Conservation (phyloP, 768 basidiomycete genomes). For the Termitomyces sp. region DNA sequence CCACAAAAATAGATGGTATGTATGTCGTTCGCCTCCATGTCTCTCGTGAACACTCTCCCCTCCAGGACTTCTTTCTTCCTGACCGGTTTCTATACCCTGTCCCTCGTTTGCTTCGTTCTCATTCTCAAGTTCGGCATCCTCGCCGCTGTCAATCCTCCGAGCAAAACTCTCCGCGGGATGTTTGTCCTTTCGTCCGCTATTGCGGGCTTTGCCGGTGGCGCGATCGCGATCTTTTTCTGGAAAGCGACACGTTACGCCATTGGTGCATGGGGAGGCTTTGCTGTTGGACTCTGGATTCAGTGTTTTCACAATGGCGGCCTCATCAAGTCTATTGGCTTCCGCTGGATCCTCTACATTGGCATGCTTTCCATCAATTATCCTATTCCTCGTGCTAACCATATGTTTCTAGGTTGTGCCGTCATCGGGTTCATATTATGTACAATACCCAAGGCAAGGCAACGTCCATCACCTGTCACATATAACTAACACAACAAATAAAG, state of each 20-base stretch:
- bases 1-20: conserved; percentile 92
- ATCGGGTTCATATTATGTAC: conserved; percentile 81
- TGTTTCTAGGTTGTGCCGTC: conserved; percentile 56
- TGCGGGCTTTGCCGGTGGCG: conserved; percentile 82
- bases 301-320: conserved; percentile 80
- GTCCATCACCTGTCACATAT: conserved; percentile 1
- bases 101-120: conserved; percentile 82
- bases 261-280: conserved; percentile 84
- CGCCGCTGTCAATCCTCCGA: conserved; percentile 79
- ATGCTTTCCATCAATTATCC: conserved; percentile 16
- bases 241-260: conserved; percentile 81
- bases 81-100: conserved; percentile 84
- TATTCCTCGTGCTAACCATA: conserved; percentile 15
- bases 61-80: conserved; percentile 89
- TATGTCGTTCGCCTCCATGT: conserved; percentile 14
- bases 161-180: conserved; percentile 74
- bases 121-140: conserved; percentile 87
- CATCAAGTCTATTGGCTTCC: conserved; percentile 67
- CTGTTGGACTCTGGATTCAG: conserved; percentile 83
- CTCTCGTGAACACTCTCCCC: conserved; percentile 13
- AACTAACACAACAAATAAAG: conserved; percentile 23
- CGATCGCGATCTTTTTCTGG: conserved; percentile 88
- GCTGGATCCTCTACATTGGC: conserved; percentile 92
- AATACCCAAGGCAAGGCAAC: conserved; percentile 54
- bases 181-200: conserved; percentile 81